These are phyloP conservation scores for Fusarium goolgardi DNA, from an alignment of 2,329 filamentous ascomycete species.

Conservation along the genomic window DNA sequence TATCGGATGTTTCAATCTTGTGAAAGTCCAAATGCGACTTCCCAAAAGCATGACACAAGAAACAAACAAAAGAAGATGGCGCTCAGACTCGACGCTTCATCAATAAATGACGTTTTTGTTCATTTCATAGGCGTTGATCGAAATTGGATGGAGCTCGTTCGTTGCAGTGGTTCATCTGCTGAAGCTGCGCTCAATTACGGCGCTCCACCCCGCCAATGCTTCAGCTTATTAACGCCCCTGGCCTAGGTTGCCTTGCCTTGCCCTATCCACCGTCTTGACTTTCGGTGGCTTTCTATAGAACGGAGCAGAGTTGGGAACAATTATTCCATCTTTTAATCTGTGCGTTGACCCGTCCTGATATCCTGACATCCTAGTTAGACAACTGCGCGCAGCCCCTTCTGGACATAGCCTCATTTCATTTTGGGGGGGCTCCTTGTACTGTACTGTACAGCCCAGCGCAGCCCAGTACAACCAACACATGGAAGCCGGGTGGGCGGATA, in stretches of 20 bases:
- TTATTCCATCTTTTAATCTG: slow-evolving; percentile 22
- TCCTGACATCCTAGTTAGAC: neutral
- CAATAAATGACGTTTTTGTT: slow-evolving; percentile 39
- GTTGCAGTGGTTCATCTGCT: slow-evolving; percentile 13
- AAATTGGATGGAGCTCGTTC: slow-evolving; percentile 26
- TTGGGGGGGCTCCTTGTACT: neutral
- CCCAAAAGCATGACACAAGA: slow-evolving; percentile 26
- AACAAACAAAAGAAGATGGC: slow-evolving; percentile 19
- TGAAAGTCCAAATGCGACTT: slow-evolving; percentile 26
- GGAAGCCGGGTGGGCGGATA: slow-evolving; percentile 33
- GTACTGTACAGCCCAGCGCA: slow-evolving; percentile 12
- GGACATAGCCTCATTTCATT: slow-evolving; percentile 34
- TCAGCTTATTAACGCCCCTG: slow-evolving; percentile 10
- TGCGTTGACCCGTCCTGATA: slow-evolving; percentile 34
- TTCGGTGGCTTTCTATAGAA: neutral
- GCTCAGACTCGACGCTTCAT: slow-evolving; percentile 33
- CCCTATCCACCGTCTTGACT: neutral
- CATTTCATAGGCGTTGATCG: slow-evolving; percentile 37
- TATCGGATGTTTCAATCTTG: slow-evolving; percentile 25
- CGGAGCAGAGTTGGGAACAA: slow-evolving; percentile 5
- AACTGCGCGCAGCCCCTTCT: slow-evolving; percentile 23
- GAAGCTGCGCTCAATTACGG: slow-evolving; percentile 13
- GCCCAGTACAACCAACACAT: slow-evolving; percentile 9
- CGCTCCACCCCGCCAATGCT: slow-evolving; percentile 25
- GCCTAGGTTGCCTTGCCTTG: neutral